A percentile compares a stretch with the other conserved stretches of the same genome.
These are phyloP conservation scores for California macrophylla DNA, from an alignment of 441 rosid genomes.

Conservation along the genomic window DNA sequence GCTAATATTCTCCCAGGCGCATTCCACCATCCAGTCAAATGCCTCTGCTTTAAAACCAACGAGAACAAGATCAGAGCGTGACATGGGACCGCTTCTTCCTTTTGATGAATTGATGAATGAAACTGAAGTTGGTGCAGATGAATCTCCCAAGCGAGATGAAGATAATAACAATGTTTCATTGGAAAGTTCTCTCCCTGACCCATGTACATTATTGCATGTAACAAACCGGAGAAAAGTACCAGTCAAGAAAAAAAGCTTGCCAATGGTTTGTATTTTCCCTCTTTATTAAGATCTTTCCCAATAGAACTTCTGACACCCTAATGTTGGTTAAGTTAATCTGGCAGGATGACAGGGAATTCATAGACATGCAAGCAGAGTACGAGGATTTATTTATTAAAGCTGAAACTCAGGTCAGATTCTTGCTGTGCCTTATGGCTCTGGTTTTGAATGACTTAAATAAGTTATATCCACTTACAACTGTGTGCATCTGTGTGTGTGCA, in stretches of 20 bases:
- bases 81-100: constrained; percentile 57
- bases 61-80: constrained; percentile 29
- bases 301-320: constrained; percentile 22
- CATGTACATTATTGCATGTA: constrained; percentile 58
- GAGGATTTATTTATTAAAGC: constrained; percentile 55
- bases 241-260: constrained; percentile 39
- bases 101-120: constrained; percentile 54
- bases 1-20: constrained; percentile 30
- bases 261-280: constrained; percentile 43
- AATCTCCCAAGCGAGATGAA: constrained; percentile 33
- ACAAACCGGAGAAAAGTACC: constrained; percentile 72
- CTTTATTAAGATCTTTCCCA: constrained; percentile 14
- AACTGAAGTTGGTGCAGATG: constrained; percentile 24
- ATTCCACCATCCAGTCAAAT: constrained; percentile 32
- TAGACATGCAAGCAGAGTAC: constrained; percentile 44
- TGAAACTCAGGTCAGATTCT: constrained; percentile 47
- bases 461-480: not conserved
- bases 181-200: constrained; percentile 55
- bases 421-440: constrained; percentile 19
- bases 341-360: constrained; percentile 47
- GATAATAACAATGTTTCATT: constrained; percentile 20
- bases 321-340: constrained; percentile 19
- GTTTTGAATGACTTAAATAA: constrained; percentile 5
- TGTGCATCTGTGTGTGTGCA: constrained; percentile 20
- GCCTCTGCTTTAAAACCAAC: constrained; percentile 40